phyloP scores from a whole-genome alignment of 768 basidiomycete genomes.

The Psilocybe sp. region DNA sequence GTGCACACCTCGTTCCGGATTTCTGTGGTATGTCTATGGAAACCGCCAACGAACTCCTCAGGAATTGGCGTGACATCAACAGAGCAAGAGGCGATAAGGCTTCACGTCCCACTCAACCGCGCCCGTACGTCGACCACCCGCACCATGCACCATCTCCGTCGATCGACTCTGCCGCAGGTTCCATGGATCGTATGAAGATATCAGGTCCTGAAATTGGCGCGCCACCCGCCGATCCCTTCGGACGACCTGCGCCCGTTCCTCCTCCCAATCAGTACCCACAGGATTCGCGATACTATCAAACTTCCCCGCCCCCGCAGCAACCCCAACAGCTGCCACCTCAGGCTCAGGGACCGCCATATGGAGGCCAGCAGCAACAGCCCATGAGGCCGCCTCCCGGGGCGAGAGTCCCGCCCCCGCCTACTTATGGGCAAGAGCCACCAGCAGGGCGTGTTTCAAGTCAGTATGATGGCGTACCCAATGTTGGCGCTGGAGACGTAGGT shows the following conservation, averaged over 20 bases:
- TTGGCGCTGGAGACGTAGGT: constrained; percentile 23
- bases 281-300: constrained; percentile 39
- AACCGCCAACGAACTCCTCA: constrained; percentile 89
- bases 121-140: constrained; percentile 28
- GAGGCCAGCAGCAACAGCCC: constrained; percentile 12
- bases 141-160: constrained; percentile 29
- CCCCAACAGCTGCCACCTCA: constrained; percentile 22
- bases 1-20: constrained; percentile 97
- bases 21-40: constrained; percentile 99
- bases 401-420: constrained; percentile 40
- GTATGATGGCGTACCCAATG: constrained; percentile 22
- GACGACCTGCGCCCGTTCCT: constrained; percentile 32
- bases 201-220: constrained; percentile 33
- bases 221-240: constrained; percentile 32
- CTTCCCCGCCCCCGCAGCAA: constrained; percentile 24
- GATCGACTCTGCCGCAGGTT: constrained; percentile 26
- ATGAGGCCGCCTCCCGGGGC: constrained; percentile 38
- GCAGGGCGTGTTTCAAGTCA: constrained; percentile 23
- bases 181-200: constrained; percentile 48
- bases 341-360: constrained; percentile 23
- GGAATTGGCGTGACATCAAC: constrained; percentile 91
- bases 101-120: constrained; percentile 34
- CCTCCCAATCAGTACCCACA: constrained; percentile 37
- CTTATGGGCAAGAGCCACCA: constrained; percentile 40
- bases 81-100: constrained; percentile 53